Evolutionary conservation across 208 protist species (phyloP).

Genomic region (Endotrypanum monterogeii): DNA sequence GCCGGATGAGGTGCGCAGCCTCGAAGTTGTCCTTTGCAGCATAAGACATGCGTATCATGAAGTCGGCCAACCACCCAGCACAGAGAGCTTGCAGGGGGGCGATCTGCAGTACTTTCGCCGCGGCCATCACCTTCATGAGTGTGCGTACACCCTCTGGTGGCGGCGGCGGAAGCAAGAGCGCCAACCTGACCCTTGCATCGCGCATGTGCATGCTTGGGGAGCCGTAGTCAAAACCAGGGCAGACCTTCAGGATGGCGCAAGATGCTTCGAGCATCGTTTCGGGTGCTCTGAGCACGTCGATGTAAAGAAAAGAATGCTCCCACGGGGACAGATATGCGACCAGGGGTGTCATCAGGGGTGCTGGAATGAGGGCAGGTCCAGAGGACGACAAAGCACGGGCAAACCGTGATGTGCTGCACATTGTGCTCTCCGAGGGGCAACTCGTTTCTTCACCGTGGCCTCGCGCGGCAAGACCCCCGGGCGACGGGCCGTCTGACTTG

Average conservation of each 20-base stretch:
- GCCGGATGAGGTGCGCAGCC: slow-evolving; percentile 68
- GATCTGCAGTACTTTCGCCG: slow-evolving; percentile 57
- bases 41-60: slow-evolving; percentile 68
- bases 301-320: slow-evolving; percentile 70
- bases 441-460: background rate
- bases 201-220: slow-evolving; percentile 42
- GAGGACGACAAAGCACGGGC: background rate
- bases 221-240: slow-evolving; percentile 56
- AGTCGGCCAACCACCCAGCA: slow-evolving; percentile 67
- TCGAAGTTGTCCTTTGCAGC: slow-evolving; percentile 63
- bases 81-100: slow-evolving; percentile 58
- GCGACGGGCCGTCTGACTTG: background rate
- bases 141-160: slow-evolving; percentile 38
- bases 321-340: slow-evolving; percentile 51
- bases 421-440: background rate
- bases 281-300: slow-evolving; percentile 47
- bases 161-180: slow-evolving; percentile 35
- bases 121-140: slow-evolving; percentile 44
- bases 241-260: slow-evolving; percentile 31
- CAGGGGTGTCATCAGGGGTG: slow-evolving; percentile 60
- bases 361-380: slow-evolving; percentile 38
- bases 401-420: background rate
- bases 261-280: slow-evolving; percentile 26
- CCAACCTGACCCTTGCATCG: slow-evolving; percentile 17
- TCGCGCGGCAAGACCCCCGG: background rate